A percentile compares a stretch with the other conserved stretches of the same genome.
Evolutionary conservation across 768 basidiomycete genomes (phyloP).

Genomic region (Tulasnella sp.): DNA sequence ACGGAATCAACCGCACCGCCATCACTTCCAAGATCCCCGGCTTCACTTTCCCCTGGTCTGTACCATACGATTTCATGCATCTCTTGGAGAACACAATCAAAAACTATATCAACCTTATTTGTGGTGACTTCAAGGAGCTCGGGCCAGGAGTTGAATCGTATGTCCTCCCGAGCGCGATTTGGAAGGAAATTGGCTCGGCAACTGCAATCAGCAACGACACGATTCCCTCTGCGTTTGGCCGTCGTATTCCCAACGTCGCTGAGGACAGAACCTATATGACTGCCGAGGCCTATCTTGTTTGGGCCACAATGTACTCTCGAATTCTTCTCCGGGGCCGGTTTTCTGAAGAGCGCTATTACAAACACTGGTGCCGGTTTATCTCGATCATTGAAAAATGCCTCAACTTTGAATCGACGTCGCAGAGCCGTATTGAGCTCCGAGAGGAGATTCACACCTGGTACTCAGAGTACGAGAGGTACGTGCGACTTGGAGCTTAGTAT

Average conservation of each 20-base stretch:
- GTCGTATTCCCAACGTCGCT: slow-evolving; percentile 8
- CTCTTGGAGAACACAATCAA: slow-evolving; percentile 47
- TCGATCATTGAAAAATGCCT: slow-evolving; percentile 41
- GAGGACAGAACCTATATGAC: not conserved
- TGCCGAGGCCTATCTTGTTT: slow-evolving; percentile 2
- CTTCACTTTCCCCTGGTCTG: slow-evolving; percentile 43
- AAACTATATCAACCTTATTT: slow-evolving; percentile 45
- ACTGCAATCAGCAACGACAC: not conserved
- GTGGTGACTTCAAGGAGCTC: slow-evolving; percentile 44
- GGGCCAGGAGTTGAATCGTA: slow-evolving; percentile 35
- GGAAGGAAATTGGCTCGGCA: slow-evolving; percentile 9
- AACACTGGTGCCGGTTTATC: slow-evolving; percentile 45
- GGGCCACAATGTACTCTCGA: not conserved
- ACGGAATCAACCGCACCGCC: slow-evolving; percentile 41
- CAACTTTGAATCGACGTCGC: not conserved
- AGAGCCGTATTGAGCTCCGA: slow-evolving; percentile 38
- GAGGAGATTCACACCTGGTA: slow-evolving; percentile 30
- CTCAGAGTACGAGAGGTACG: not conserved
- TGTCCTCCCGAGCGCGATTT: not conserved
- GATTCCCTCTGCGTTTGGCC: slow-evolving; percentile 8
- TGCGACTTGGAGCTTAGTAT: no score
- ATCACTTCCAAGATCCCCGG: slow-evolving; percentile 36
- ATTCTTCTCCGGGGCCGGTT: not conserved
- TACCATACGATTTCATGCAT: slow-evolving; percentile 53
- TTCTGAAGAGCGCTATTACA: not conserved